These are phyloP conservation scores for Aspergillus versicolor DNA, from an alignment of 2,329 filamentous ascomycete genomes.

Conservation along the genomic window DNA sequence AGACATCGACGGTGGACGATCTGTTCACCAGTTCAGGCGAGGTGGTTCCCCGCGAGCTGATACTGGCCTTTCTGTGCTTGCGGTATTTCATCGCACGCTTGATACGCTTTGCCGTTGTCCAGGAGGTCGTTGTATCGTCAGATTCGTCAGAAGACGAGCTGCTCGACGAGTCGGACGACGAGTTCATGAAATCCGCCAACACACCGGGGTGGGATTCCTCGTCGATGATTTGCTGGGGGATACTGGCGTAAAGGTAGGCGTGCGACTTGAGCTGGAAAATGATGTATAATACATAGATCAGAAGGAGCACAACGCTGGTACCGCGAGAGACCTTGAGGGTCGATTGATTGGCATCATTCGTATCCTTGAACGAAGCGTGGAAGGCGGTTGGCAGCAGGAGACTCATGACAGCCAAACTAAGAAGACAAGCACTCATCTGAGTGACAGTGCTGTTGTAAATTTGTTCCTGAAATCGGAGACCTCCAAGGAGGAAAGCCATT, in stretches of 20 bases:
- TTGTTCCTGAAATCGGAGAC: slow-evolving; percentile 83
- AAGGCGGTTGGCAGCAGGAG: slow-evolving; percentile 87
- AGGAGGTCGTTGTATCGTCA: slow-evolving; percentile 65
- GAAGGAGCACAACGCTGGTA: slow-evolving; percentile 78
- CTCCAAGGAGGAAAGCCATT: slow-evolving; percentile 87
- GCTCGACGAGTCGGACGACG: slow-evolving; percentile 43
- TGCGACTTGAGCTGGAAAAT: slow-evolving; percentile 91
- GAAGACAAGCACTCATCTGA: slow-evolving; percentile 90
- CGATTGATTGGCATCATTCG: slow-evolving; percentile 61
- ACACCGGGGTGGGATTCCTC: slow-evolving; percentile 86
- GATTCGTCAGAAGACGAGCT: slow-evolving; percentile 65
- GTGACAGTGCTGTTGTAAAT: slow-evolving; percentile 95
- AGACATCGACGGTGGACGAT: slow-evolving; percentile 18
- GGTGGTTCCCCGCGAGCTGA: slow-evolving; percentile 58
- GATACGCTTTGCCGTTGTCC: slow-evolving; percentile 72
- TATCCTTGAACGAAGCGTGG: slow-evolving; percentile 76
- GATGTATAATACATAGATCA: slow-evolving; percentile 81
- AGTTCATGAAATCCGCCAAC: slow-evolving; percentile 75
- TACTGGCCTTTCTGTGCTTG: slow-evolving; percentile 74
- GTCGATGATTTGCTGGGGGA: slow-evolving; percentile 87
- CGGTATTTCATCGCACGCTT: slow-evolving; percentile 71
- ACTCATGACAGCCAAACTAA: slow-evolving; percentile 88
- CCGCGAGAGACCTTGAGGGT: slow-evolving; percentile 85
- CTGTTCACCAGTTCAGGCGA: slow-evolving; percentile 26
- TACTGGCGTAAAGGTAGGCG: slow-evolving; percentile 88